Evolutionary conservation across 2,329 filamentous ascomycete genomes (phyloP).

Genomic region (Trichoderma simmonsii): DNA sequence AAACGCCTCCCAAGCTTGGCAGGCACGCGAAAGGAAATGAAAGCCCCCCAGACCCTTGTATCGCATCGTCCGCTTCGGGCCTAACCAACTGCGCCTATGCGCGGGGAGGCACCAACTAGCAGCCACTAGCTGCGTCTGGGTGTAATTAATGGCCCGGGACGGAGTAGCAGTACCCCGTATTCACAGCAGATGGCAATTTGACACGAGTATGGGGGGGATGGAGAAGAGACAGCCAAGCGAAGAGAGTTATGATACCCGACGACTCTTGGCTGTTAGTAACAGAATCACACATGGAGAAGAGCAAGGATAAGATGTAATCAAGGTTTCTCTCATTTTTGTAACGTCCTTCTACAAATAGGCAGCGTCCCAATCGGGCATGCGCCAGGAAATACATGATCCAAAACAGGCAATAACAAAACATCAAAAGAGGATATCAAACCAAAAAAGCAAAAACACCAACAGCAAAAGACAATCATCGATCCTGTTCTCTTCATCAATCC

Average conservation of each 20-base stretch:
- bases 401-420: background rate
- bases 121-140: background rate
- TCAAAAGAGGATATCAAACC: slow-evolving; percentile 7
- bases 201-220: background rate
- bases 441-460: background rate
- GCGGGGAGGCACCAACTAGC: background rate
- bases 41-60: background rate
- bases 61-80: slow-evolving; percentile 10
- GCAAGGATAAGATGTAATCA: background rate
- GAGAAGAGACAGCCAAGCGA: background rate
- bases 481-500: slow-evolving; percentile 16
- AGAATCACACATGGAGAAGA: background rate
- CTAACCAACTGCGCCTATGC: slow-evolving; percentile 1
- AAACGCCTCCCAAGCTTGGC: slow-evolving; percentile 4
- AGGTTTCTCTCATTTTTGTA: background rate
- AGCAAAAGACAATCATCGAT: background rate
- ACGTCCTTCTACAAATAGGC: slow-evolving; percentile 2
- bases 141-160: background rate
- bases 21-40: slow-evolving; percentile 16
- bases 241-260: background rate
- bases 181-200: background rate
- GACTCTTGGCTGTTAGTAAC: background rate
- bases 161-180: slow-evolving; percentile 6
- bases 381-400: background rate
- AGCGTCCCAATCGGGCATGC: background rate